Percentiles rank a stretch among this genome's conserved stretches.
Conservation (phyloP, 2,329 filamentous ascomycete species). For the Aspergillus luchuensis region DNA sequence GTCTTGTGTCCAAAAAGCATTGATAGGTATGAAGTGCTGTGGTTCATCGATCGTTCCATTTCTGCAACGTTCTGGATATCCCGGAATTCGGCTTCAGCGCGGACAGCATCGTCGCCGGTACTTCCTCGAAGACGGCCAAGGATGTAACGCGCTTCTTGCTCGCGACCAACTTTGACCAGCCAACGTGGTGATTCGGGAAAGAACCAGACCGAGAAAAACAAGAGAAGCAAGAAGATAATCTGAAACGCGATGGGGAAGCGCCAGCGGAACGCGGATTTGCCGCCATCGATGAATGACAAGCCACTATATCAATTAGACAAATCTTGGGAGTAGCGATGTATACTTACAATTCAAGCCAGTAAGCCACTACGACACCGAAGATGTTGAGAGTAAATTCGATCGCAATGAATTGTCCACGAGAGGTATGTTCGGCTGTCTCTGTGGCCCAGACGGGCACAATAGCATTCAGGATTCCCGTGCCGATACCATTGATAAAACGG, state of each 20-base stretch:
- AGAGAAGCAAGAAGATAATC: slow-evolving; percentile 62
- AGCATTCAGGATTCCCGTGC: slow-evolving; percentile 69
- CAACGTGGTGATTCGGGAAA: slow-evolving; percentile 66
- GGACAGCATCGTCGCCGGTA: slow-evolving; percentile 53
- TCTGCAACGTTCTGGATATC: slow-evolving; percentile 67
- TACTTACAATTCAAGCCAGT: slow-evolving; percentile 59
- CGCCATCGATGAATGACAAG: slow-evolving; percentile 62
- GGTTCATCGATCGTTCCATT: slow-evolving; percentile 59
- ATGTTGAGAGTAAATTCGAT: slow-evolving; percentile 76
- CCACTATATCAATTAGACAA: slow-evolving; percentile 41
- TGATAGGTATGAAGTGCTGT: slow-evolving; percentile 59
- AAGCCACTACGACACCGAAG: slow-evolving; percentile 66
- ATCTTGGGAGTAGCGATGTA: no score
- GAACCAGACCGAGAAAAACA: slow-evolving; percentile 62
- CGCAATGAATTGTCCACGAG: slow-evolving; percentile 68
- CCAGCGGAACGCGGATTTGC: slow-evolving; percentile 63
- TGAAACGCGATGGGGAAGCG: slow-evolving; percentile 71
- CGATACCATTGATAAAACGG: slow-evolving; percentile 64
- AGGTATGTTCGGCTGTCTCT: slow-evolving; percentile 68
- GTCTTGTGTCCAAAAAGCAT: slow-evolving; percentile 70
- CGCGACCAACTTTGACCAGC: slow-evolving; percentile 65
- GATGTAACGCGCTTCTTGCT: slow-evolving; percentile 68
- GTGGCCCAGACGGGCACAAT: slow-evolving; percentile 73
- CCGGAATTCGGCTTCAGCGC: slow-evolving; percentile 65
- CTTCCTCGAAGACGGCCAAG: slow-evolving; percentile 65